Base-by-base conservation (phyloP, 495 filamentous ascomycete genomes). In the Podospora sp. region DNA sequence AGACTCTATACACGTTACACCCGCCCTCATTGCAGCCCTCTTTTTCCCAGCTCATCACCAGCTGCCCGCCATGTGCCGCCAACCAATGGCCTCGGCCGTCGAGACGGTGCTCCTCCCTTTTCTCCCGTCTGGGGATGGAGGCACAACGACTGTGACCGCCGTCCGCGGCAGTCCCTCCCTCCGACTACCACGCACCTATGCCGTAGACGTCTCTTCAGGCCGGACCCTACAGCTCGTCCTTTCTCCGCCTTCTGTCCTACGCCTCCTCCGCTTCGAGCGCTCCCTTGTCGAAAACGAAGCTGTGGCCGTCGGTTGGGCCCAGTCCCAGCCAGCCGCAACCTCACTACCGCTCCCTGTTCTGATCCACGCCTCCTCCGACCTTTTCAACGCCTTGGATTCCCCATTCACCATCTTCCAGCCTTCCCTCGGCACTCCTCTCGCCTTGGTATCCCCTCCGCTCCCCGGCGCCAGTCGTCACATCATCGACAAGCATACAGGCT, bases 241-340 rank as follows among this genome's bases (percentile, higher is more conserved):
- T 8, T 66, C 78, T 14, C 80, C 80, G 7, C 65, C 71, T 6
- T 61, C 77, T 4, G 71, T 71, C 35, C 65, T 75, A 59, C 75
- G 80, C 35, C 73, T 81, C n/a, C 72, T 83, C 9, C 73, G 81
- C 20, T 77, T 72, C 33, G 81, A 83, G 62, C 75, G 79, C 62
- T 67, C 55, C 51, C 68, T 76, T 50, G 67, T 78, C 22, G 57
- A 69, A 11, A 73, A 75, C 35, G 81, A 82, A 67, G 75, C 77
- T 7, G 49, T 70, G 1, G 65, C 75, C 6, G 67, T 80, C 4
- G 61, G 67, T 20, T 82, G 76, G 75, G 63, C 79, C 57, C 56
- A 62, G 8, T 25, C 59, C 59, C 7, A 60, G 33, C 20, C 40
- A 33, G 20, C n/a, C 36, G 16, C 66, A 20, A 49, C 72, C 20